phyloP scores from a whole-genome alignment of 2,329 filamentous ascomycete species.

The Cercospora brassicicola region DNA sequence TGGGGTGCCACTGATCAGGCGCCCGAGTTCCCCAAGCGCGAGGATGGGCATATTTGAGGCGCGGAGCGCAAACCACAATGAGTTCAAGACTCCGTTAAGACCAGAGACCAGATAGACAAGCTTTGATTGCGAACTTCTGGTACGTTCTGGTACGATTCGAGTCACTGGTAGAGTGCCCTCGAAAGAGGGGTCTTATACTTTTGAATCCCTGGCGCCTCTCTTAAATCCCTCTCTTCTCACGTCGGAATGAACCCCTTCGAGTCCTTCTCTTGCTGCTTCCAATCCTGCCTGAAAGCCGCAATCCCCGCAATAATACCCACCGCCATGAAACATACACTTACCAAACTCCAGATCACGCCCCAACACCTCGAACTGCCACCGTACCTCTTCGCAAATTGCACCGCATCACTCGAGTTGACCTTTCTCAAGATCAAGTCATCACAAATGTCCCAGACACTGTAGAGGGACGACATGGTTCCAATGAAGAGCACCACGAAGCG shows the following conservation, averaged over 20 bases:
- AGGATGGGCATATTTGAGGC: too few species aligned
- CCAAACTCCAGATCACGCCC: constrained; percentile 75
- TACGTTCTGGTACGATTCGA: too few species aligned
- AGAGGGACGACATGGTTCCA: constrained; percentile 77
- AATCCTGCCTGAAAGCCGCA: constrained; percentile 72
- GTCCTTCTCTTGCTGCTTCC: constrained; percentile 66
- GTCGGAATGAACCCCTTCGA: constrained; percentile 66
- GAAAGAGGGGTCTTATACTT: not conserved
- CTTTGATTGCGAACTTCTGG: too few species aligned
- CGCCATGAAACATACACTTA: constrained; percentile 71
- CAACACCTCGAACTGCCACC: constrained; percentile 78
- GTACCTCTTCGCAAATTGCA: constrained; percentile 74
- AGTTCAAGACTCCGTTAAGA: too few species aligned
- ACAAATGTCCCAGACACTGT: constrained; percentile 83
- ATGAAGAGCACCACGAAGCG: constrained; percentile 72
- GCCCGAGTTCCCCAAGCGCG: too few species aligned
- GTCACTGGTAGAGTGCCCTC: too few species aligned
- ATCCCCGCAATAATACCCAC: constrained; percentile 72
- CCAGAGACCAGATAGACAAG: too few species aligned
- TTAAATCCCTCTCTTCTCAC: not conserved
- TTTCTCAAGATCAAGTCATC: constrained; percentile 79
- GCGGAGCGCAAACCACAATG: too few species aligned
- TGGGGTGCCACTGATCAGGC: too few species aligned
- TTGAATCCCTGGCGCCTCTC: not conserved
- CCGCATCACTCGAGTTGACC: constrained; percentile 76